Evolutionary conservation across 768 basidiomycete genomes (phyloP).

Genomic region (Suillus lakei): DNA sequence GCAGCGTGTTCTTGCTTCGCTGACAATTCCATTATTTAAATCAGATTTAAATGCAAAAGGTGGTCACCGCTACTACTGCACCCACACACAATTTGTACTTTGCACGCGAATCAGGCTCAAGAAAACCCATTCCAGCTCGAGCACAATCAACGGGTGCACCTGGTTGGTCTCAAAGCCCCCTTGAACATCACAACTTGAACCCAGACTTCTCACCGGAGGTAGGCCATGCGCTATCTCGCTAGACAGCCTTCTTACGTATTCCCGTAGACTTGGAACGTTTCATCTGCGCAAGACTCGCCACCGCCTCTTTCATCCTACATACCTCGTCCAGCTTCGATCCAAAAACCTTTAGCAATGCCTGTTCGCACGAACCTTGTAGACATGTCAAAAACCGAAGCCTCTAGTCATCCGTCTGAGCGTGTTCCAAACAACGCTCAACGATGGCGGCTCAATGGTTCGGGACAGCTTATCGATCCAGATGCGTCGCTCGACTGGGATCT

Average conservation of each 20-base stretch:
- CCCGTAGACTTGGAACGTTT: slow-evolving; percentile 53
- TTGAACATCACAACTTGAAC: slow-evolving; percentile 40
- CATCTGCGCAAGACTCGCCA: slow-evolving; percentile 44
- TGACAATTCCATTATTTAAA: slow-evolving; percentile 30
- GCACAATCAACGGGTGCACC: slow-evolving; percentile 38
- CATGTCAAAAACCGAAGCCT: slow-evolving; percentile 18
- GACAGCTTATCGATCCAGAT: slow-evolving; percentile 63
- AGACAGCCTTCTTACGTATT: slow-evolving; percentile 22
- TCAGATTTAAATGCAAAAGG: slow-evolving; percentile 71
- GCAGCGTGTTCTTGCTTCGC: slow-evolving; percentile 13
- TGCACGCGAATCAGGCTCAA: slow-evolving; percentile 42
- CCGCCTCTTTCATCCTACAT: slow-evolving; percentile 38
- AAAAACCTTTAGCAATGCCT: slow-evolving; percentile 53
- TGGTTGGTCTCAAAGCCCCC: slow-evolving; percentile 52
- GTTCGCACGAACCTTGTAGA: slow-evolving; percentile 42
- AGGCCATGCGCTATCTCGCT: slow-evolving; percentile 29
- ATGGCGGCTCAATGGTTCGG: slow-evolving; percentile 69
- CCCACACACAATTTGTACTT: slow-evolving; percentile 37
- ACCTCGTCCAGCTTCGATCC: slow-evolving; percentile 37
- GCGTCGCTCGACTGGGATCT: slow-evolving; percentile 69
- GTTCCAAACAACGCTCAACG: slow-evolving; percentile 47
- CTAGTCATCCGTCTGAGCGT: slow-evolving; percentile 42
- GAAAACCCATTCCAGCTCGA: slow-evolving; percentile 35
- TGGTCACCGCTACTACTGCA: slow-evolving; percentile 62
- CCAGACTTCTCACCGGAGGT: slow-evolving; percentile 46